A percentile compares a stretch with the other conserved stretches of the same genome.
Evolutionary conservation across 352 stramenopile genomes (phyloP).

Genomic region (Pythium graminicola): DNA sequence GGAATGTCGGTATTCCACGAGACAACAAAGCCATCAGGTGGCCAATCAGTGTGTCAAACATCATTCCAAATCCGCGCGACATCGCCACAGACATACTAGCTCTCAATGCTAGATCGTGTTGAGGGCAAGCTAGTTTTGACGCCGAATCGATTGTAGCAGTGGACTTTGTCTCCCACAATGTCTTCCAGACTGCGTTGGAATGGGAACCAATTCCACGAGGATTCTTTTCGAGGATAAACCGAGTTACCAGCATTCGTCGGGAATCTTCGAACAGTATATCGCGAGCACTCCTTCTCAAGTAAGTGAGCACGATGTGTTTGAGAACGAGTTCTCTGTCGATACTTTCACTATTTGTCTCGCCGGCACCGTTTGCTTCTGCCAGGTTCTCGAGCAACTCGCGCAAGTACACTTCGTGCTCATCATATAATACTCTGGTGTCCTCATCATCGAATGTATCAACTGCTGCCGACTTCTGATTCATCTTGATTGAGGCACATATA

Average conservation of each 20-base stretch:
- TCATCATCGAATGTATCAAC: constrained; percentile 41
- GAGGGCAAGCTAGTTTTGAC: constrained; percentile 42
- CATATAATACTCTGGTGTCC: constrained; percentile 29
- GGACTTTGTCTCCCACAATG: constrained; percentile 32
- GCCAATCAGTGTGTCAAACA: constrained; percentile 62
- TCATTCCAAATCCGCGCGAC: constrained; percentile 50
- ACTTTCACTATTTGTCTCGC: constrained; percentile 10
- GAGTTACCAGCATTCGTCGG: constrained; percentile 43
- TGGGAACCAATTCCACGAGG: not conserved
- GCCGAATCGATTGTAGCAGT: constrained; percentile 27
- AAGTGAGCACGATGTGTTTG: constrained; percentile 62
- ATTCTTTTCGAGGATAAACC: constrained; percentile 36
- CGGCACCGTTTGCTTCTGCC: constrained; percentile 19
- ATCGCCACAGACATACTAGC: constrained; percentile 44
- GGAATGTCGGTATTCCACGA: constrained; percentile 58
- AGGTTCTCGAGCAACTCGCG: constrained; percentile 11
- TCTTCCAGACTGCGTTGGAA: constrained; percentile 34
- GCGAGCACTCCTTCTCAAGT: constrained; percentile 30
- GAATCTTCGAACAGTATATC: constrained; percentile 42
- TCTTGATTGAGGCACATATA: constrained; percentile 72
- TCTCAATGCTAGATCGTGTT: constrained; percentile 36
- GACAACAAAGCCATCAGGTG: constrained; percentile 77
- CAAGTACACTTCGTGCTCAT: constrained; percentile 40
- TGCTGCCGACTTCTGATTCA: constrained; percentile 33
- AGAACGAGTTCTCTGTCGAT: constrained; percentile 25